phyloP scores from a whole-genome alignment of 768 basidiomycete species.

The Plicaturopsis crispa region DNA sequence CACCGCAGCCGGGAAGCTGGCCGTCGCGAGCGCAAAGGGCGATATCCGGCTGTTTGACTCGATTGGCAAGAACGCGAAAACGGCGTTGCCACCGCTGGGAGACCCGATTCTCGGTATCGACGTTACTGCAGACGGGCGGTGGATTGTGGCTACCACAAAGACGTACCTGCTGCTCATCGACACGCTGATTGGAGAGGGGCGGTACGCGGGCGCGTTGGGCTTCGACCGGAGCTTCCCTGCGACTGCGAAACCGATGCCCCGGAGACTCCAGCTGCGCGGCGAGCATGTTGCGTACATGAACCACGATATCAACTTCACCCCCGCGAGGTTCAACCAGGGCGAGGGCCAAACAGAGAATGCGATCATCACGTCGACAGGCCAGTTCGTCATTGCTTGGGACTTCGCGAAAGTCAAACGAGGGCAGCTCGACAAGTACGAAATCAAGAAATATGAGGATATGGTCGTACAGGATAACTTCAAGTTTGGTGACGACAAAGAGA shows the following conservation, averaged over 20 bases:
- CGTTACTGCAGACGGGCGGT: constrained; percentile 89
- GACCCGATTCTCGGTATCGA: constrained; percentile 95
- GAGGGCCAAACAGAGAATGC: constrained; percentile 87
- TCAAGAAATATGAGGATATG: constrained; percentile 90
- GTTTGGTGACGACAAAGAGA: constrained; percentile 95
- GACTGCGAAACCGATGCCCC: constrained; percentile 85
- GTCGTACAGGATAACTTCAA: constrained; percentile 98
- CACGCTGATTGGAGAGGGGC: constrained; percentile 87
- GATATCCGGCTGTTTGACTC: constrained; percentile 93
- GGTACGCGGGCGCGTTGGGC: constrained; percentile 73
- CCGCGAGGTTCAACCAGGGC: constrained; percentile 94
- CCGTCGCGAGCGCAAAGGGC: constrained; percentile 93
- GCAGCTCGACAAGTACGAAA: constrained; percentile 84
- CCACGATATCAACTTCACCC: constrained; percentile 78
- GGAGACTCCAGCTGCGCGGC: constrained; percentile 75
- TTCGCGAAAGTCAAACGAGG: constrained; percentile 94
- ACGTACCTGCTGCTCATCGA: constrained; percentile 93
- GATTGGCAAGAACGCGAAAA: constrained; percentile 99
- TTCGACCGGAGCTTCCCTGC: constrained; percentile 97
- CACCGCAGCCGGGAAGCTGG: constrained; percentile 79
- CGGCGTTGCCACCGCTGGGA: constrained; percentile 88
- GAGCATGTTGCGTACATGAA: constrained; percentile 97
- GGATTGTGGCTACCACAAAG: constrained; percentile 92
- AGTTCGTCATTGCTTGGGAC: constrained; percentile 95
- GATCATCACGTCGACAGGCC: constrained; percentile 90